Evolutionary conservation across 2,329 filamentous ascomycete genomes (phyloP), one percentile per base, ranked within the genome.

Genomic region (Mycosphaerella sp.): DNA sequence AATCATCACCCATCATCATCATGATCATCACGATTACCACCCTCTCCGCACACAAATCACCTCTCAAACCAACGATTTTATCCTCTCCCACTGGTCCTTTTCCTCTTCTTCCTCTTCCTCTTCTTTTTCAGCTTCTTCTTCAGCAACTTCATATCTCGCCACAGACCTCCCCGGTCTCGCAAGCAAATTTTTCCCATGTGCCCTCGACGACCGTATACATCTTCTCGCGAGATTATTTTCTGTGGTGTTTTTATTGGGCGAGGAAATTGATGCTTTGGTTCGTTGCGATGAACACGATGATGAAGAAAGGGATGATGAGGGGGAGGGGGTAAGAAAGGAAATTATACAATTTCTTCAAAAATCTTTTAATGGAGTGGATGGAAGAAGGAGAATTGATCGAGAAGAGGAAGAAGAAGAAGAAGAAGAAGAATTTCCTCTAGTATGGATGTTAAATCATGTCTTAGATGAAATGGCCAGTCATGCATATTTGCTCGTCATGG

Each of bases 381-480:
- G 14, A 17, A 17, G 14, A 17, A 17, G 14, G 14, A 17, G 14
- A 17, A 17, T 17, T 17, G 14, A 17, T 17, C 14, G 14, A 17
- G 14, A 17, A 1, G 14, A 17, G 1, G 40, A 29, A 11, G 38
- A 44, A n/a, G 23, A 51, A 8, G 55, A 57, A 17, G 32, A 31
- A 7, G 55, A 57, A 9, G 45, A 46, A 51, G 32, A 21, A 21
- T 21, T 21, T 2, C 42, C 55, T 34, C 38, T 46, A 12, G 48
- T 48, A 1, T 57, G 55, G 48, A 51, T 57, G 51, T 44, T 57
- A 9, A 54, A 51, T 42, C 45, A 57, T 23, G 14, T 57, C 1
- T 51, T 57, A n/a, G 55, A 54, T 17, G 55, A 57, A 39, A 57
- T 57, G 21, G 47, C 48, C 42, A 46, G 38, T 31, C 55, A 57